Conservation (phyloP, 83 land plant genomes). For the Thuja plicata region DNA sequence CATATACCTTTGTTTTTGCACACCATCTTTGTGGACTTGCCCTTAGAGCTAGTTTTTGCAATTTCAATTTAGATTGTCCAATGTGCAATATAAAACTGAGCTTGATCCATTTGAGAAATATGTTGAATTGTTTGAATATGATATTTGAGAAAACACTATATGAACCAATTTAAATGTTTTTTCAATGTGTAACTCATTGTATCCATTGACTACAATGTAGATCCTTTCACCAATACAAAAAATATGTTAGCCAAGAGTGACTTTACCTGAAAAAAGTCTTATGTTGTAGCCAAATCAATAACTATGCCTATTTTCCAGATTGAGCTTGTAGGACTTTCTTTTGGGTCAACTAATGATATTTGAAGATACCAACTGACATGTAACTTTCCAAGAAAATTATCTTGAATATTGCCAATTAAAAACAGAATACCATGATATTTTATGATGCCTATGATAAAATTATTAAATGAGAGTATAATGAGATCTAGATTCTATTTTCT, state of each 20-base stretch:
- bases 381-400: too few species aligned
- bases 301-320: background rate
- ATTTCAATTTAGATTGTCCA: background rate
- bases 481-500: too few species aligned
- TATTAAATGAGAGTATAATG: too few species aligned
- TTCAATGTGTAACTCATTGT: background rate
- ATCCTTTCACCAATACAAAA: background rate
- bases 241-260: background rate
- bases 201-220: background rate
- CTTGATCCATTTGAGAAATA: background rate
- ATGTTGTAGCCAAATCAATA: too few species aligned
- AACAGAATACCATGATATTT: too few species aligned
- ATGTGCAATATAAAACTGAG: background rate
- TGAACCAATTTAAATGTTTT: background rate
- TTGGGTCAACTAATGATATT: background rate
- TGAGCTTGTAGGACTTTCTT: background rate
- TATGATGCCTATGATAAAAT: too few species aligned
- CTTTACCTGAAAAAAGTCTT: background rate
- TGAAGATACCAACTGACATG: background rate
- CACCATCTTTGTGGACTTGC: too few species aligned
- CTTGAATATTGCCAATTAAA: too few species aligned
- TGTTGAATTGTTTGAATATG: background rate
- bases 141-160: background rate
- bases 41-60: too few species aligned
- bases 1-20: too few species aligned